Conservation (phyloP, 2,329 filamentous ascomycete species). For the Pseudonectria foliicola region DNA sequence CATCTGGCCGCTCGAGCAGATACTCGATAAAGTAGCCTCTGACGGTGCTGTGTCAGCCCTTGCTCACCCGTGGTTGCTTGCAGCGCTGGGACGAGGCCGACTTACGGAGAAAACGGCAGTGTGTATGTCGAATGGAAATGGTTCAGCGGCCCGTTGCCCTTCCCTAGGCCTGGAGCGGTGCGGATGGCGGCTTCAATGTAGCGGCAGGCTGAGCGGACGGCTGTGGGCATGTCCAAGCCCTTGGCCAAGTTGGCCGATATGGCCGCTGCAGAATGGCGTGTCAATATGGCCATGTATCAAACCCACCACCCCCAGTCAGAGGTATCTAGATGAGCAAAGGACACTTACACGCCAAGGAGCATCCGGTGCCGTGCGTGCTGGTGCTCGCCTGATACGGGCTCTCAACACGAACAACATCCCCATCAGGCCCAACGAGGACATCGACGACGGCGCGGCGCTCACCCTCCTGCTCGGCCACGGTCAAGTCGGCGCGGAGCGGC, state of each 20-base stretch:
- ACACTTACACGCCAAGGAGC: constrained; percentile 75
- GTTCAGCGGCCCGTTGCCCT: constrained; percentile 66
- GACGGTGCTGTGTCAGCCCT: not conserved
- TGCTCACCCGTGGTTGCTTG: too few species aligned
- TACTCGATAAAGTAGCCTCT: constrained; percentile 80
- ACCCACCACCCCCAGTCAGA: not conserved
- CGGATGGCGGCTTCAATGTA: constrained; percentile 68
- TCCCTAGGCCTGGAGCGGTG: constrained; percentile 54
- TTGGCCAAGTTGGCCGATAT: constrained; percentile 66
- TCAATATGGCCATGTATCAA: not conserved
- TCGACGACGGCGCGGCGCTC: constrained; percentile 67
- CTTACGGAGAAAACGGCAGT: constrained; percentile 61
- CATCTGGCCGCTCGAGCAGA: constrained; percentile 65
- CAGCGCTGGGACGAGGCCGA: constrained; percentile 1
- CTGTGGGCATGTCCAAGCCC: constrained; percentile 47
- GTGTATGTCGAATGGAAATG: constrained; percentile 68
- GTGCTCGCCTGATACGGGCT: constrained; percentile 63
- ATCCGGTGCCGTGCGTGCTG: constrained; percentile 93
- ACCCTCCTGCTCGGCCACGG: constrained; percentile 47
- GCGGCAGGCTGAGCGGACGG: constrained; percentile 60
- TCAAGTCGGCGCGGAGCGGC: constrained; percentile 62
- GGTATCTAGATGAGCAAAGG: not conserved
- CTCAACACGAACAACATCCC: constrained; percentile 54
- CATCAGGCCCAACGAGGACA: constrained; percentile 58
- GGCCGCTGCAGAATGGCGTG: constrained; percentile 42